Conservation (phyloP, 2,329 filamentous ascomycete species). For the Aspergillus calidoustus region DNA sequence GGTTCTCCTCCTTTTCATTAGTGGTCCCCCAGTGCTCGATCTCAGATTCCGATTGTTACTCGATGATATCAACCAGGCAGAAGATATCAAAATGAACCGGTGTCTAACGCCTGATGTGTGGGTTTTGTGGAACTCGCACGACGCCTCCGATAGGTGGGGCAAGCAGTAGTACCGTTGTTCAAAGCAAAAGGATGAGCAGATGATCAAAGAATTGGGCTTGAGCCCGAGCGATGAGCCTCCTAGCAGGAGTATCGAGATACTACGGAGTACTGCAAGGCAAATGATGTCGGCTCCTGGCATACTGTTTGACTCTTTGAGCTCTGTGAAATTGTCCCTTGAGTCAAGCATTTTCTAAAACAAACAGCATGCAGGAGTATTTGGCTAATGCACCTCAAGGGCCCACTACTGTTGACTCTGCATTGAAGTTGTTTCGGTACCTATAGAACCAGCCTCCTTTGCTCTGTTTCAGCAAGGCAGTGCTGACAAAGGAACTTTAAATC, state of each 20-base stretch:
- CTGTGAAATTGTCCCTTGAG: neutral
- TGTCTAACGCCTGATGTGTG: neutral
- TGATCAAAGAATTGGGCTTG: neutral
- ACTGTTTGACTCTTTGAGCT: neutral
- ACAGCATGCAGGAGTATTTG: conserved; percentile 4
- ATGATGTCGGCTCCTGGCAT: neutral
- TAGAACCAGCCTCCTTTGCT: neutral
- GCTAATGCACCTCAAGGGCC: conserved; percentile 7
- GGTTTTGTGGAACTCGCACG: neutral
- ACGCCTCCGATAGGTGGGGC: neutral
- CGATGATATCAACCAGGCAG: neutral
- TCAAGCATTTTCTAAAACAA: conserved; percentile 9
- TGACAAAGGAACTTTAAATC: neutral
- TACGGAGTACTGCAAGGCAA: neutral
- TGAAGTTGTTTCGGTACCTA: neutral
- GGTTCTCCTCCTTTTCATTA: neutral
- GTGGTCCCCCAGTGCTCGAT: neutral
- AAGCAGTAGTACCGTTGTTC: neutral
- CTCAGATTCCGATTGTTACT: neutral
- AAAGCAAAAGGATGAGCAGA: neutral
- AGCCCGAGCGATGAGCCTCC: neutral
- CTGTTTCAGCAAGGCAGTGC: neutral
- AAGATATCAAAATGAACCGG: neutral
- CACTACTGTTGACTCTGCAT: neutral
- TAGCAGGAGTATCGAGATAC: neutral